Base-by-base conservation (phyloP, 192 early-diverging fungal species). In the Ambispora gerdemannii region DNA sequence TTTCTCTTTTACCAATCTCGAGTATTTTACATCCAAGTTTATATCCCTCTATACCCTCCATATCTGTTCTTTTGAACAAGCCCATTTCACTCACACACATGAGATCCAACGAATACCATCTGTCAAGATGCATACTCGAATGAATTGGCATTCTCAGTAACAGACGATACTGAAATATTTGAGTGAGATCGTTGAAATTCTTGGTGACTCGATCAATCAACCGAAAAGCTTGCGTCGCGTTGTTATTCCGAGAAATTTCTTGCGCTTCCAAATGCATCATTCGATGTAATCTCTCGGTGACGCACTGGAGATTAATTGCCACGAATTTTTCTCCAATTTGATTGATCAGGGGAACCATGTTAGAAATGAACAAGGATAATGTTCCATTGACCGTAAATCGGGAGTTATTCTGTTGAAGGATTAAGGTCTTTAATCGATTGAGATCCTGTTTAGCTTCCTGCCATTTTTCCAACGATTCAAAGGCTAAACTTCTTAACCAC, bases 61-160 rank as follows among this genome's bases (percentile, higher is more conserved):
- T 31, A 20, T 70, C 68, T 49, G 27, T 36, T 60, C 30, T 58
- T 70, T 60, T 70, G 32, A 60, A 70, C 22, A 70, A 34, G 19
- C 56, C 56, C 28, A 70, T 47, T 60, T 70, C 68, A 30, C 68
- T 70, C 2, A 70, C 68, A 31, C 58, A 36, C 68, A 70, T 70
- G 0, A 70, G n/a, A 49, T 70, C 68, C 30, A 70, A 20, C 1
- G 56, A 60, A 49, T 70, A 70, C 68, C 68, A 70, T 56, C 58
- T 70, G n/a, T 70, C 38, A 8, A 70, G 15, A 47, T 70, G 68
- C 3, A 70, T 70, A 33, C 60, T 50, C 0, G 68, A 56, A 50
- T 70, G 68, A 8, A 70, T 24, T 3, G 68, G 68, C 55, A 36
- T 56, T 49, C 58, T 11, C 10, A 70, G 25, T 19, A 43, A 31